A percentile compares a stretch with the other conserved stretches of the same genome.
phyloP scores from a whole-genome alignment of 2,329 filamentous ascomycete species.

The Epichloe aotearoae region DNA sequence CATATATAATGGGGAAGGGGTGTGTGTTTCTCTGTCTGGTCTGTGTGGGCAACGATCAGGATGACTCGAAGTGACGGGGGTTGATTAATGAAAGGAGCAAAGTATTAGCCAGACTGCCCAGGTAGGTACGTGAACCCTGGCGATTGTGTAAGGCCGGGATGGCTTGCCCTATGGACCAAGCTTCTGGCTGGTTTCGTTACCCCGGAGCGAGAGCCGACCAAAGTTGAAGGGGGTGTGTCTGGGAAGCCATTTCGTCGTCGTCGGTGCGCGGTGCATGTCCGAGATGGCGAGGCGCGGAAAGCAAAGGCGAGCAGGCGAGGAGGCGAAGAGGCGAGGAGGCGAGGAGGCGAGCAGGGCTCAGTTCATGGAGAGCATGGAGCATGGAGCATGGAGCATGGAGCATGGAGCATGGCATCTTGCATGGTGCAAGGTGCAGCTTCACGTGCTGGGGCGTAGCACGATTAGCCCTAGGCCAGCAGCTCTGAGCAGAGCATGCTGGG shows the following conservation, averaged over 20 bases:
- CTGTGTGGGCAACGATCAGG: neutral
- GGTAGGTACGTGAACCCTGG: neutral
- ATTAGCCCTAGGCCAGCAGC: too few species aligned
- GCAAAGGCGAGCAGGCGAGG: too few species aligned
- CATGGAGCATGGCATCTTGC: neutral
- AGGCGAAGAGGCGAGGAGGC: too few species aligned
- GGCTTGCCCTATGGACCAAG: neutral
- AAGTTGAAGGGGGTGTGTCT: neutral
- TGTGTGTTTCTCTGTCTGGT: too few species aligned
- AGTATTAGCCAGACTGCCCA: too few species aligned
- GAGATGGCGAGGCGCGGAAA: conserved; percentile 1
- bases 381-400: neutral
- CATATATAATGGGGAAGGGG: too few species aligned
- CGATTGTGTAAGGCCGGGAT: neutral
- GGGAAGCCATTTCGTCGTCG: neutral
- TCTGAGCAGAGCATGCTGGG: too few species aligned
- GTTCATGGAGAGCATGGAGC: too few species aligned
- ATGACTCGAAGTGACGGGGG: neutral
- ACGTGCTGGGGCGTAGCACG: neutral
- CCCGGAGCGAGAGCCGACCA: neutral
- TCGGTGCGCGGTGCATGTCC: conserved; percentile 5
- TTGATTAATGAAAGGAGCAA: neutral
- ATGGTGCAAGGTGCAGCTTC: neutral
- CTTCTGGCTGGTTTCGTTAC: neutral
- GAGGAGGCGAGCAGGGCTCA: too few species aligned